Percentiles rank a stretch among this genome's conserved stretches.
Evolutionary conservation across 345 rosid genomes (phyloP).

Genomic region (Balakata baccata): DNA sequence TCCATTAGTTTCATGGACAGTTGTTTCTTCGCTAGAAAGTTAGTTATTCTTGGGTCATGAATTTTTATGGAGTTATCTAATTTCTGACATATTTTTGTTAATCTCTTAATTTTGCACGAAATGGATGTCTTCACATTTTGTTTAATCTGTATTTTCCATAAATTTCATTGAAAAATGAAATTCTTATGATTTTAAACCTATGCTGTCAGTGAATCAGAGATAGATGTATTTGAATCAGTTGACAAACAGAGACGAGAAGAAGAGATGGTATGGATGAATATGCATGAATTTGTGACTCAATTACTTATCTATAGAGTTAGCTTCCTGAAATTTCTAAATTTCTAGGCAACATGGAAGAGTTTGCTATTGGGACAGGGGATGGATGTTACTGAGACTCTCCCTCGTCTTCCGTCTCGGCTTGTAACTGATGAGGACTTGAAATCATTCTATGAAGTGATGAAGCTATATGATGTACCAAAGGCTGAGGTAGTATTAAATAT

Average conservation of each 20-base stretch:
- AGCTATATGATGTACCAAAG: slow-evolving; percentile 57
- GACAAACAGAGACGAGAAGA: slow-evolving; percentile 66
- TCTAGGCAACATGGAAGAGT: slow-evolving; percentile 71
- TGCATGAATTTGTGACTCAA: slow-evolving; percentile 8
- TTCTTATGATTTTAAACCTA: slow-evolving; percentile 4
- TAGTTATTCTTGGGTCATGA: no score
- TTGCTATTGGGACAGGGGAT: slow-evolving; percentile 46
- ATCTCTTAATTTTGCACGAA: no score
- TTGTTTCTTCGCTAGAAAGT: no score
- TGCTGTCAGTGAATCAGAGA: slow-evolving; percentile 73
- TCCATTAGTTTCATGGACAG: neutral
- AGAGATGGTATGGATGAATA: slow-evolving; percentile 55
- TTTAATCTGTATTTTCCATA: neutral
- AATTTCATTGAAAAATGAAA: neutral
- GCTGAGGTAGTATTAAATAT: slow-evolving; percentile 39
- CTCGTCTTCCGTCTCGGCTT: slow-evolving; percentile 73
- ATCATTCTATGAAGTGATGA: slow-evolving; percentile 66
- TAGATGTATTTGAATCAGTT: slow-evolving; percentile 79
- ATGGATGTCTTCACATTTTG: neutral
- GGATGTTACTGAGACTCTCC: slow-evolving; percentile 38
- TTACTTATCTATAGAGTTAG: neutral
- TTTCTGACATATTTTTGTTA: no score
- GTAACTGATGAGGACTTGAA: slow-evolving; percentile 80
- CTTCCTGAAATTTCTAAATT: slow-evolving; percentile 4
- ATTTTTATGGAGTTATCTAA: no score